Base-by-base conservation (phyloP, 805 yeast species). In the Huiozyma naganishii region DNA sequence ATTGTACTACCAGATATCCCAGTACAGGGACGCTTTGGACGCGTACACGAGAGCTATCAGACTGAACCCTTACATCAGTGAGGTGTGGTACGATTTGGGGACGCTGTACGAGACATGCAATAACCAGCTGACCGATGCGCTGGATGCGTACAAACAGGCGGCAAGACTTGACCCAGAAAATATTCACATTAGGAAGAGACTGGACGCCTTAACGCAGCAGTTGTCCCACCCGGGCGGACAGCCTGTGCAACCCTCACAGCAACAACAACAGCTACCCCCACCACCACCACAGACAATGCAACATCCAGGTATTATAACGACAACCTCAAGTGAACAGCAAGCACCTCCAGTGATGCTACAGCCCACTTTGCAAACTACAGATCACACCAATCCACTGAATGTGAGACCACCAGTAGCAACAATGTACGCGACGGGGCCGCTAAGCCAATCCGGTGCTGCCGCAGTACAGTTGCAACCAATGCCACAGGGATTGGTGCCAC, bases 61-160 rank as follows among this genome's bases (percentile, higher is more conserved):
- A 54, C 75, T 92, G 56, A 92, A 92, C 55, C 98, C 98, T 11
- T 89, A 89, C 69, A 83, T 92, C 52, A 79, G 92, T 47, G 98
- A 92, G 65, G 98, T 92, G 27, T 92, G 98, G 98, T 92, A 92
- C 66, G 98, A 92, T 66, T 74, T 92, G 59, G 98, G 98, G 46
- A 92, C 97, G 6, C 69, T 92, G 36, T 92, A 92, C 64, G 98
- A 92, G 66, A 87, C 97, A 32, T 92, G 98, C 68, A 92, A 89
- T 66, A 89, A 90, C 67, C 98, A 92, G 67, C 75, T 88, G 47
- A 76, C 81, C 47, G 98, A 92, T 62, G 98, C 98, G 1, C 69
- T 92, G 50, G 97, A 92, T 65, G 98, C 98, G 2, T 92, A 92
- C 61, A 85, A 85, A 57, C 92, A 95, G 51, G 98, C 98, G 5